Base-by-base conservation (phyloP, 169 alveolate species). In the Plasmodium blacklocki region DNA sequence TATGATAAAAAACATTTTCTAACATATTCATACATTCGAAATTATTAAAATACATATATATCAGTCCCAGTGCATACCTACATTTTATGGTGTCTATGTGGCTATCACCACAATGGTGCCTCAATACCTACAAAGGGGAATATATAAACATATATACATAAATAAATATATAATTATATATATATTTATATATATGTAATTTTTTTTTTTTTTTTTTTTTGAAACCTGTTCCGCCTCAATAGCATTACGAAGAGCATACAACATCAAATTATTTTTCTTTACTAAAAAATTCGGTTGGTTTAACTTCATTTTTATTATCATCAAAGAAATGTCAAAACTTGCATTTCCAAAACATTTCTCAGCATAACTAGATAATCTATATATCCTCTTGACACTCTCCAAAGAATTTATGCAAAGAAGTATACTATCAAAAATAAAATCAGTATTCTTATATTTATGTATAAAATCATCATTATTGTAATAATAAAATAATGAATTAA, bases 401-500 rank as follows among this genome's bases (percentile, higher is more conserved):
- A 78, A 64, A 1, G 67, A 52, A 4, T 66, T 47, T 50, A 78
- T 78, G 43, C 89, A 78, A 14, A 58, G 18, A 7, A 47, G 56
- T 1, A 76, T 64, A 56, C 78, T 58, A 54, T 63, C 67, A 75
- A 63, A 14, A 15, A 78, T 39, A 56, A 78, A 78, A 50, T 78
- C 14, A 14, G 14, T 54, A 67, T 50, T 64, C 23, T 70, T 50
- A 39, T 78, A 66, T 19, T 32, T 78, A 19, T 56, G 64, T 12
- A 78, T 49, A 32, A 63, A 18, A 43, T 23, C 67, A 78, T 78
- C 67, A 19, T 21, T 66, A 59, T 78, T 64, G 70, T 78, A 78
- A 43, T 78, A 78, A 78, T 47, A 66, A 67, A 78, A 78, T 64
- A 78, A 26, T 0, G 71, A 62, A 52, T 78, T 78, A 43, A 50